These are phyloP conservation scores for Calocybe indica DNA, from an alignment of 768 basidiomycete species.

Conservation along the genomic window DNA sequence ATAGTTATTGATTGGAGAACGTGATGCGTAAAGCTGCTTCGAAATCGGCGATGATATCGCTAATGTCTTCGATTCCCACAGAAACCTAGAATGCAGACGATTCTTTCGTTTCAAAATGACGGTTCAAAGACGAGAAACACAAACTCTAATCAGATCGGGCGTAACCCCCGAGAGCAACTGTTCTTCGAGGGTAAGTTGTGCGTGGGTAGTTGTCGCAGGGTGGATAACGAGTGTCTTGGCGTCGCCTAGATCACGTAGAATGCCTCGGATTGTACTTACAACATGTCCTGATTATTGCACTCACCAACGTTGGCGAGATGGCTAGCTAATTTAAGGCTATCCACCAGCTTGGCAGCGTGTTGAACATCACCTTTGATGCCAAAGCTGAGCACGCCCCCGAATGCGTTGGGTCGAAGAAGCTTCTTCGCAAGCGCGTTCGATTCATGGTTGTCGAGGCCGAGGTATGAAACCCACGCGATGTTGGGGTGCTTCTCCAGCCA, in stretches of 20 bases:
- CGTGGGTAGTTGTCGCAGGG: constrained; percentile 73
- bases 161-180: constrained; percentile 64
- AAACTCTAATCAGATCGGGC: constrained; percentile 67
- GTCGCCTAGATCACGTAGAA: constrained; percentile 35
- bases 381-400: constrained; percentile 74
- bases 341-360: constrained; percentile 56
- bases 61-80: constrained; percentile 31
- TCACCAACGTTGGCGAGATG: constrained; percentile 67
- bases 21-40: constrained; percentile 16
- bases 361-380: constrained; percentile 58
- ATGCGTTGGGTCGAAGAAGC: constrained; percentile 47
- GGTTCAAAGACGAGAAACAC: constrained; percentile 10
- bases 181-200: constrained; percentile 59
- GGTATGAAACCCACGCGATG: constrained; percentile 75
- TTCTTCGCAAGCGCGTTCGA: constrained; percentile 55
- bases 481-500: constrained; percentile 62
- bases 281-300: constrained; percentile 9
- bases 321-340: constrained; percentile 64
- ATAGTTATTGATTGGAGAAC: no score
- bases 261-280: neutral
- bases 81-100: constrained; percentile 17
- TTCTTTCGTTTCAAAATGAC: neutral
- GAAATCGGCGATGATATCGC: constrained; percentile 35
- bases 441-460: constrained; percentile 58
- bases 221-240: constrained; percentile 81